Conservation (phyloP, 352 stramenopile species). For the Phytophthora gonapodyides region DNA sequence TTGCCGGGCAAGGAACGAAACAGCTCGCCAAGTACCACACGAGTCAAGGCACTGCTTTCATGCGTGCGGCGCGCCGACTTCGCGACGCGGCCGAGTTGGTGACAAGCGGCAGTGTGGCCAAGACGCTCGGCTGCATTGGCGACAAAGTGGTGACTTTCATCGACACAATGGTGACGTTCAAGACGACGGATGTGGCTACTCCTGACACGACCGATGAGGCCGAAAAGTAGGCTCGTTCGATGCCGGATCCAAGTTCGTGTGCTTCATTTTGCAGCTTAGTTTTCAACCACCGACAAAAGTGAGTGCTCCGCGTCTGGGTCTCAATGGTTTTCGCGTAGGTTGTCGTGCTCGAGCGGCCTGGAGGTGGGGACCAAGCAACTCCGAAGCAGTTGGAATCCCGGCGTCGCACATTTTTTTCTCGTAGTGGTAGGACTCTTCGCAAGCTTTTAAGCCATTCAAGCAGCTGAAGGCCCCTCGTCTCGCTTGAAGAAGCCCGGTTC, state of each 20-base stretch:
- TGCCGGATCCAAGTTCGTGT: too few relatives aligned
- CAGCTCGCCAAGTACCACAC: slow-evolving; percentile 41
- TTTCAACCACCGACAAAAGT: too few relatives aligned
- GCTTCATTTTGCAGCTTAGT: too few relatives aligned
- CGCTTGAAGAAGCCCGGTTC: slow-evolving; percentile 15
- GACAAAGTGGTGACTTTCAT: slow-evolving; percentile 55
- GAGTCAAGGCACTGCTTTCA: slow-evolving; percentile 45
- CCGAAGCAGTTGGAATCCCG: slow-evolving; percentile 7
- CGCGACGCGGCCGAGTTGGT: slow-evolving; percentile 38
- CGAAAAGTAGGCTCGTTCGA: too few relatives aligned
- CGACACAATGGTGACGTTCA: slow-evolving; percentile 31
- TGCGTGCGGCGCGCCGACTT: slow-evolving; percentile 47
- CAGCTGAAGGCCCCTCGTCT: not conserved
- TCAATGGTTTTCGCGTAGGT: too few relatives aligned
- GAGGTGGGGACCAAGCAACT: not conserved
- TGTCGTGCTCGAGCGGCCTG: too few relatives aligned
- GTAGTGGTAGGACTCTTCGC: not conserved
- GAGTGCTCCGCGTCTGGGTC: too few relatives aligned
- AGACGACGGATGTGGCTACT: not conserved
- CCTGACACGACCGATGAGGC: not conserved
- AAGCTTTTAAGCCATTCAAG: too few relatives aligned
- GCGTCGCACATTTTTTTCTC: slow-evolving; percentile 13
- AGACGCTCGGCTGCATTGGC: slow-evolving; percentile 47
- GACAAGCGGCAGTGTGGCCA: slow-evolving; percentile 40
- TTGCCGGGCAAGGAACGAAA: slow-evolving; percentile 45